Conservation (phyloP, 192 early-diverging fungal species). For the Geosiphon pyriformis region DNA sequence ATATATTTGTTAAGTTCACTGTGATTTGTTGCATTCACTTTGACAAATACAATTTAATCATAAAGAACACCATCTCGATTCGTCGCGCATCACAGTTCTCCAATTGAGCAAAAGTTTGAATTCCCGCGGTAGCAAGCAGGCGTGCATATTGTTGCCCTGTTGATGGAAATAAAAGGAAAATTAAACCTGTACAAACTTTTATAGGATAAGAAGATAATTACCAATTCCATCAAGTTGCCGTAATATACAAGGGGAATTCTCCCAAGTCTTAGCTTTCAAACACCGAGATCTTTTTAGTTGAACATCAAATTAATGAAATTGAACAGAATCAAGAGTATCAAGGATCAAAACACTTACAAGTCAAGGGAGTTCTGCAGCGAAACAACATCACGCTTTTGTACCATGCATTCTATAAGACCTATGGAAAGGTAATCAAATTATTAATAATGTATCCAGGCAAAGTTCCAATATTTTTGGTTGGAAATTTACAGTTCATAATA, state of each 20-base stretch:
- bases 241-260: slow-evolving; percentile 40
- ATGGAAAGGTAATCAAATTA: background rate
- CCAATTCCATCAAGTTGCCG: slow-evolving; percentile 58
- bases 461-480: no score
- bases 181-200: background rate
- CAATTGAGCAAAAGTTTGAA: slow-evolving; percentile 46
- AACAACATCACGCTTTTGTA: slow-evolving; percentile 13
- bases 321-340: background rate
- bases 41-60: no score
- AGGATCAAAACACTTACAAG: slow-evolving; percentile 28
- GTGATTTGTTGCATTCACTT: no score
- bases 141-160: slow-evolving; percentile 40
- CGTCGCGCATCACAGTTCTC: slow-evolving; percentile 35
- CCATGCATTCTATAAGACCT: slow-evolving; percentile 33
- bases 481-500: slow-evolving; percentile 26
- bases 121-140: slow-evolving; percentile 40
- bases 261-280: slow-evolving; percentile 47
- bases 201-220: background rate
- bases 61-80: slow-evolving; percentile 43
- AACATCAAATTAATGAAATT: background rate
- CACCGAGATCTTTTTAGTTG: slow-evolving; percentile 14
- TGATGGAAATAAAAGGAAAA: background rate
- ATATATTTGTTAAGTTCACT: no score
- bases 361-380: slow-evolving; percentile 23
- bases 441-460: background rate